Evolutionary conservation across 2,329 filamentous ascomycete species (phyloP), one percentile per base, ranked within the genome.

Genomic region (Talaromyces atroroseus): DNA sequence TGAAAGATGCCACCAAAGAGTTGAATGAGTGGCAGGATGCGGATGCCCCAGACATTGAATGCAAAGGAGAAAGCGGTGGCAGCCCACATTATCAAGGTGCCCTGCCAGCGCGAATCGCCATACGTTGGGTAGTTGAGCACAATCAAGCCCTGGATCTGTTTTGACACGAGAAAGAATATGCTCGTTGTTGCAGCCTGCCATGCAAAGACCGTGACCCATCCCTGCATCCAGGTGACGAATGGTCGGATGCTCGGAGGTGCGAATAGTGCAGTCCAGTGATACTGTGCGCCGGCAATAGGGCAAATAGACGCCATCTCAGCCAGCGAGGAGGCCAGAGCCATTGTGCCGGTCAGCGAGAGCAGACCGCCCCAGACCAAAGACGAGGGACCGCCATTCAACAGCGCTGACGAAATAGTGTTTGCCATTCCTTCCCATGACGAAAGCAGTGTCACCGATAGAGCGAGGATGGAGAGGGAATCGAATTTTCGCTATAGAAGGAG

Each of bases 241-340:
- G 56, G 38, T 18, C 56, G 56, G 16, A 58, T 58, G 12, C 29
- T n/a, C 10, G 56, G 21, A 3, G 56, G 46, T 24, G 56, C 52
- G 36, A 56, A 58, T 47, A 63, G 53, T 21, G 61, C 67, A 40
- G 64, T 67, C 70, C 70, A 73, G 55, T 72, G 68, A 58, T 72
- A 72, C 57, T 73, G 70, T 42, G 65, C 70, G 45, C 69, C 70
- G 14, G 68, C 66, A 26, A 66, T 70, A 29, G 65, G 62, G 11
- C 62, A 68, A 70, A 74, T 67, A 8, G 71, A 74, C 0, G 69
- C 71, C 54, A 75, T 64, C 58, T 74, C 72, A 6, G 68, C 72
- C 16, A 75, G 65, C 20, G 70, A 71, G 11, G 63, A 61, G 23
- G 69, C 70, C 23, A 71, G 67, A 5, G 67, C 64, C 46, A 73